Conservation (phyloP, 1,284 basidiomycete genomes). For the Austroboletus novae-zelandiae region DNA sequence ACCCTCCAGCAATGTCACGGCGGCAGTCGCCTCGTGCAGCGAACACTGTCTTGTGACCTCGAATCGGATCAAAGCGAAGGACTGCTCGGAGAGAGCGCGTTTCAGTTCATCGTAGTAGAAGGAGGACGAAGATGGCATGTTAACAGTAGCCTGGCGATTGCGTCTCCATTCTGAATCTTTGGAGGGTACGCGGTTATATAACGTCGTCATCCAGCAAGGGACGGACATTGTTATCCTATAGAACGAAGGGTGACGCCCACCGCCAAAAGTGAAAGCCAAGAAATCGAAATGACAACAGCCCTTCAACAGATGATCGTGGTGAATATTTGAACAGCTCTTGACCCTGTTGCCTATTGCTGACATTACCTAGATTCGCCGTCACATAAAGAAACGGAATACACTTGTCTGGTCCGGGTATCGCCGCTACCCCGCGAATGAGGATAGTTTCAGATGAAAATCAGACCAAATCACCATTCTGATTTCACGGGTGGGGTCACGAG, state of each 20-base stretch:
- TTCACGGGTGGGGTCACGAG: conserved; percentile 17
- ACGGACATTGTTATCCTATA: conserved; percentile 20
- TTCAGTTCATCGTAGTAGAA: conserved; percentile 57
- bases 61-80: conserved; percentile 53
- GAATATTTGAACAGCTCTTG: conserved; percentile 18
- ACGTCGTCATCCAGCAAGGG: conserved; percentile 27
- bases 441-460: conserved; percentile 8
- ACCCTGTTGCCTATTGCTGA: conserved; percentile 30
- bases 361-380: conserved; percentile 15
- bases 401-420: conserved; percentile 16
- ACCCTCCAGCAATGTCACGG: conserved; percentile 56
- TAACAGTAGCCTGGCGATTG: conserved; percentile 2
- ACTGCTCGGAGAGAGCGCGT: conserved; percentile 55
- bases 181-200: conserved; percentile 31
- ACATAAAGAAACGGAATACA: conserved; percentile 8
- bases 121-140: conserved; percentile 23
- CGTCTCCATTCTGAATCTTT: conserved; percentile 16
- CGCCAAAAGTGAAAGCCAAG: conserved; percentile 11
- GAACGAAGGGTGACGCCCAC: conserved; percentile 5
- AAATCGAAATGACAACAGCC: conserved; percentile 14
- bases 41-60: conserved; percentile 37
- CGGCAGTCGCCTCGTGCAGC: conserved; percentile 48
- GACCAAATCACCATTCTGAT: conserved; percentile 17
- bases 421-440: conserved; percentile 18
- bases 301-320: conserved; percentile 21